These are phyloP conservation scores for Berkeleyomyces rouxiae DNA, from an alignment of 2,329 filamentous ascomycete species.

Conservation along the genomic window DNA sequence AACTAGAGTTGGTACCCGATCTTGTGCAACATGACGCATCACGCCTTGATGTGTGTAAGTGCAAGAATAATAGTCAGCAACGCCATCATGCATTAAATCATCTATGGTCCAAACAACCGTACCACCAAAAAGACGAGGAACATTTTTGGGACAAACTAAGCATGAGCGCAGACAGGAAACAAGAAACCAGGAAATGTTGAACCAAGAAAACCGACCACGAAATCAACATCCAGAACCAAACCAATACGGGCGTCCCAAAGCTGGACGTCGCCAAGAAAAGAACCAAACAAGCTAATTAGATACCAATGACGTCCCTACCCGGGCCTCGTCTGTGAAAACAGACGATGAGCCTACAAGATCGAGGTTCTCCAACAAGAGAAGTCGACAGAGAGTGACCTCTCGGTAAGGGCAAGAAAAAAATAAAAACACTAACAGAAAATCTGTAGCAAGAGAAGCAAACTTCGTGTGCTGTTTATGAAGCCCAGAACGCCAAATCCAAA, in stretches of 20 bases:
- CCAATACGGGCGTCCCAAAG: neutral
- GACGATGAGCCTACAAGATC: neutral
- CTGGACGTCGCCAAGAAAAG: neutral
- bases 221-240: neutral
- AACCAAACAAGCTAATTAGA: neutral
- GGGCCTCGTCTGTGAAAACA: neutral
- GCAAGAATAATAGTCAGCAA: neutral
- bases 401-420: neutral
- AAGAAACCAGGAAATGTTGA: neutral
- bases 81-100: constrained; percentile 2
- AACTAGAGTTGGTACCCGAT: neutral
- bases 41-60: neutral
- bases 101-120: neutral
- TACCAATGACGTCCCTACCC: neutral
- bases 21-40: neutral
- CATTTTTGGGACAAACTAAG: neutral
- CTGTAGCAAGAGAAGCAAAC: neutral
- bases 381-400: neutral
- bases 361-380: neutral
- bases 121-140: neutral
- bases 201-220: neutral
- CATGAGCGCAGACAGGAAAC: neutral
- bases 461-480: constrained; percentile 1
- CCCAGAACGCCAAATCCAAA: neutral
- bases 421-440: neutral